Base-by-base conservation (phyloP, 257 asterid species). In the Dorcoceras hygrometricum region DNA sequence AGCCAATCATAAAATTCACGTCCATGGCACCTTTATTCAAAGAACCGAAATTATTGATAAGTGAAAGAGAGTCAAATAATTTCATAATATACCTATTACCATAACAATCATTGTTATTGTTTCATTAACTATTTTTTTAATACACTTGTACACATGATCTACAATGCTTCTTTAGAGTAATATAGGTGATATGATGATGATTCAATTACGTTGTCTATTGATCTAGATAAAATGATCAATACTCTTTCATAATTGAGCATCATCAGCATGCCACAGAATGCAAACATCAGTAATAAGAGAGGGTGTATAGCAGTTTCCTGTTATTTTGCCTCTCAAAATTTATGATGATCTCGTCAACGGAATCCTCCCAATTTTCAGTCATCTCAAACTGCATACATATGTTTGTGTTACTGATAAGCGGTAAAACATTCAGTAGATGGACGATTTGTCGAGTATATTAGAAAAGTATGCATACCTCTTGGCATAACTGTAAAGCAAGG, bases 401-500 rank as follows among this genome's bases (percentile, higher is more conserved):
- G 51, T n/a, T 39, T 23, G 28, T n/a, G 32, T 18, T 0, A 54
- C 70, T 27, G 65, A 67, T 32, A 53, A 73, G 58, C 57, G 31
- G 57, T 60, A 28, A 31, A 28, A 56, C 55, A 50, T 23, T 56
- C 10, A 18, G 11, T 6, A 24, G 8, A n/a, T 43, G 28, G 5
- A 19, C 22, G 68, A 63, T 23, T 28, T 32, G 28, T 50, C n/a
- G 14, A 12, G 32, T 48, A 28, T 28, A 28, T 6, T 6, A 70
- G 16, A 50, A 54, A 59, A 10, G 66, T 63, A 39, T 34, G 31
- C 32, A 25, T 77, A 89, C 99, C 89, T 86, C 95, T 75, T 85
- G 94, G 78, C 99, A 93, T 79, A 93, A 76, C 59, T 78, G 85
- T 54, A 94, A 78, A 63, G 97, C 97, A 66, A 79, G 93, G 63